A percentile compares a stretch with the other conserved stretches of the same genome.
Evolutionary conservation across 768 basidiomycete genomes (phyloP).

Genomic region (Mycena pura): DNA sequence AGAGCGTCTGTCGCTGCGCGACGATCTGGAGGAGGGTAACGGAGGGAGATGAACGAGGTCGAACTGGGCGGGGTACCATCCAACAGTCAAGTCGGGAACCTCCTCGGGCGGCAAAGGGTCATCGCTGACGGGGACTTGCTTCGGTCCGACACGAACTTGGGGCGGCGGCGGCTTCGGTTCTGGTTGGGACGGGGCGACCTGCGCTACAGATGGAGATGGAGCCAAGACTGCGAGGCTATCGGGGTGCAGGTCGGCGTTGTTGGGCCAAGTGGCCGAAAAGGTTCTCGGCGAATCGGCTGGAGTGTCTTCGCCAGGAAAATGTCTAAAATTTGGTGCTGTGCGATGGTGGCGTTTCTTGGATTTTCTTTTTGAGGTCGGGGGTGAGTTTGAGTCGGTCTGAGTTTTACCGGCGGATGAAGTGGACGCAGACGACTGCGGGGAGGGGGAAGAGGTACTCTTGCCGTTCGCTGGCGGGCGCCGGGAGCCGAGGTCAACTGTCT

Average conservation of each 20-base stretch:
- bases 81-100: conserved; percentile 24
- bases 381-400: background rate
- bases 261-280: conserved; percentile 8
- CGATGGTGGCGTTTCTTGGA: background rate
- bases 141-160: background rate
- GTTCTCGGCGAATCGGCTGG: conserved; percentile 32
- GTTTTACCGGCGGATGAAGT: conserved; percentile 10
- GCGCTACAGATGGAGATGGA: conserved; percentile 12
- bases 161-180: background rate
- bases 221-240: conserved; percentile 26
- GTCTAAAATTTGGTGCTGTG: conserved; percentile 37
- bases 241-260: conserved; percentile 16
- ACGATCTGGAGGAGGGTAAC: conserved; percentile 26
- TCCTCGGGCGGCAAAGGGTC: conserved; percentile 27
- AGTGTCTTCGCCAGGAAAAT: conserved; percentile 40
- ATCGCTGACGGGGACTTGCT: conserved; percentile 21
- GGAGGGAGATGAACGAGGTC: conserved; percentile 52
- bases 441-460: background rate
- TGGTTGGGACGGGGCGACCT: conserved; percentile 14
- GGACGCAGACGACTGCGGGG: conserved; percentile 19
- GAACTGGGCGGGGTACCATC: conserved; percentile 48
- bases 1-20: background rate
- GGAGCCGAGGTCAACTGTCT: background rate
- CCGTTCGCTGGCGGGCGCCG: conserved; percentile 10
- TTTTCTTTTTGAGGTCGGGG: conserved; percentile 14